Evolutionary conservation across 1,284 basidiomycete species (phyloP), one percentile per base, ranked within the genome.

Genomic region (Gymnopus androsaceus): DNA sequence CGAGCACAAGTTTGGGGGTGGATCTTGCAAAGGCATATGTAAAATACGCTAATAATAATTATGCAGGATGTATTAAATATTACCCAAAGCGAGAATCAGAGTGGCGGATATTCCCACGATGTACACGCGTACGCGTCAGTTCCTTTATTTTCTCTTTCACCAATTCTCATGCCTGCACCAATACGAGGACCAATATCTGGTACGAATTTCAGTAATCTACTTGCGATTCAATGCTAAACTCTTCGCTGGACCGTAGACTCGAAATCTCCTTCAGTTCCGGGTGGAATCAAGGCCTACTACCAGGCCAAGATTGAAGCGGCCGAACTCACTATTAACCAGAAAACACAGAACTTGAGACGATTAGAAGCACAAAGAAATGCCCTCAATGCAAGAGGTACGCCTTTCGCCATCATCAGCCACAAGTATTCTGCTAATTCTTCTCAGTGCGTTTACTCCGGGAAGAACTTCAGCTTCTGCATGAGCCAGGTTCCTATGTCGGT

Each of bases 281-380:
- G 81, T 31, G 86, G 88, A 21, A 79, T 92, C 45, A 89, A 93
- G 69, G 87, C 91, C 2, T 98, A 98, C 78, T 98, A 97, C 71
- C 90, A 95, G 69, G 89, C 93, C 49, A 98, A 98, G 78, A 98
- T 98, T 46, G 94, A 98, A 69, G 81, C 90, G 11, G 88, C 94
- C 8, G 95, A 98, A 68, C 81, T 97, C 45, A 81, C 90, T 45
- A 98, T 98, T 66, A 97, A 96, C 72, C 88, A 94, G 74, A 96
- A 95, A 75, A 98, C 95, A 0, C 95, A 98, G 77, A 98, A 98
- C 75, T 73, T 99, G 55, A 82, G 96, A 46, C 91, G 96, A 61
- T 76, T 99, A 63, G 96, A 98, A 75, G 96, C 96, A 4, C 96
- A 98, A 73, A 81, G 95, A 61, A 98, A 98, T 82, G 91, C 95